phyloP scores from a whole-genome alignment of 352 stramenopile species.

The Phytopythium aichiense region DNA sequence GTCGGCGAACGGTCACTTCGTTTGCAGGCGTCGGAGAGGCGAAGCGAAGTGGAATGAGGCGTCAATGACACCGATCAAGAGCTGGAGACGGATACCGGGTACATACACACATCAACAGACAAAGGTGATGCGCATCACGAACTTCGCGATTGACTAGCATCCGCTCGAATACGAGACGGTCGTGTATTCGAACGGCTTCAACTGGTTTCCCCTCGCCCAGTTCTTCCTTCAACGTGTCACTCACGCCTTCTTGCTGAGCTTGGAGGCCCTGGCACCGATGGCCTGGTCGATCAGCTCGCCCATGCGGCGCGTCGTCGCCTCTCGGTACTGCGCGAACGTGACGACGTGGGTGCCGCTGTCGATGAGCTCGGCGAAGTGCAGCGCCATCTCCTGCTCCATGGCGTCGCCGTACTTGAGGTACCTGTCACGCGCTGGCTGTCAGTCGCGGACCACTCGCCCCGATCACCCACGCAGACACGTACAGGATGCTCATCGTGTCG shows the following conservation, averaged over 20 bases:
- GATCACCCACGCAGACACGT: constrained; percentile 6
- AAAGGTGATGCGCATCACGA: background rate
- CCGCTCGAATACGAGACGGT: background rate
- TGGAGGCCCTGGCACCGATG: constrained; percentile 4
- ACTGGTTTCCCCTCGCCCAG: background rate
- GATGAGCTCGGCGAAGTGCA: constrained; percentile 61
- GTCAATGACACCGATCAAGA: background rate
- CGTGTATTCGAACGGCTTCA: background rate
- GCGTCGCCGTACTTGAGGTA: constrained; percentile 72
- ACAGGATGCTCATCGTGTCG: constrained; percentile 79
- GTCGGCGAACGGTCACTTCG: background rate
- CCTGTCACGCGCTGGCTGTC: constrained; percentile 11
- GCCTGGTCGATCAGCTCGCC: constrained; percentile 62
- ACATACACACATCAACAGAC: background rate
- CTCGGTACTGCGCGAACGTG: constrained; percentile 61
- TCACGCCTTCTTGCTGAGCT: constrained; percentile 2
- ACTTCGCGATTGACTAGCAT: background rate
- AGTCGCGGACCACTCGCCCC: background rate
- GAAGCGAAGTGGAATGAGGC: background rate
- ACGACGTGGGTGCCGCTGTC: constrained; percentile 62
- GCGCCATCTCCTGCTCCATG: constrained; percentile 82
- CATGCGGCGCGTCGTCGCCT: constrained; percentile 48
- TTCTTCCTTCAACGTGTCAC: too few relatives aligned
- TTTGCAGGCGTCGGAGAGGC: background rate
- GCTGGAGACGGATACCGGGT: too few relatives aligned